Base-by-base conservation (phyloP, 441 rosid species). In the Populus hybrid region DNA sequence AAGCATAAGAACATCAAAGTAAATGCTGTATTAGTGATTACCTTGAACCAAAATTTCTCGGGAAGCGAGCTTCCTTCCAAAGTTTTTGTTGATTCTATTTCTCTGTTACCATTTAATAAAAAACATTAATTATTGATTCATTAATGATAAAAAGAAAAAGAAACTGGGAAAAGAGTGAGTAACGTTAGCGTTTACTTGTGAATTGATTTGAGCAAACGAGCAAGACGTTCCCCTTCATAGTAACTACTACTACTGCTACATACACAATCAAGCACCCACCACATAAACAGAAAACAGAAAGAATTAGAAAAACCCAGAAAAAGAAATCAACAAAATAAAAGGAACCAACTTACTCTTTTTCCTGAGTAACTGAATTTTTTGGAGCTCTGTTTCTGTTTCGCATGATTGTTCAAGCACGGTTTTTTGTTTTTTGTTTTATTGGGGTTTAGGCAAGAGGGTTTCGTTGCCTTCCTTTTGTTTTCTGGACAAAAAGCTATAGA, bases 31-130 rank as follows among this genome's bases (percentile, higher is more conserved):
- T 65, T 4, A 33, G 4, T 63, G 79, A 64, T 64, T 82, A 92
- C 99, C 98, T 96, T 94, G 77, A 88, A 84, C 97, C 98, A 94
- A 82, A 92, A 80, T 74, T 95, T 96, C 65, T 94, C 93, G 12
- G 98, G 98, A 14, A 91, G 81, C 6, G 91, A 80, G 68, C 85
- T 83, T 75, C 88, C 89, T 64, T 86, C 89, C 79, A 76, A 82
- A 38, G 72, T 77, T 81, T 87, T 90, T 26, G 92, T 87, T 23
- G 89, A 83, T 73, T 84, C 92, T 28, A 90, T 84, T 73, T 84
- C 93, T 74, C 99, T 94, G 82, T 75, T 42, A 38, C 24, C 71
- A 28, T n/a, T 66, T 45, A 72, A 71, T 21, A 3, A 65, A 63
- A n/a, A n/a, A 45, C 50, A 64, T 42, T 20, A 24, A 29, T 21